phyloP scores from a whole-genome alignment of 495 filamentous ascomycete species.

The Lophiotrema nucula region DNA sequence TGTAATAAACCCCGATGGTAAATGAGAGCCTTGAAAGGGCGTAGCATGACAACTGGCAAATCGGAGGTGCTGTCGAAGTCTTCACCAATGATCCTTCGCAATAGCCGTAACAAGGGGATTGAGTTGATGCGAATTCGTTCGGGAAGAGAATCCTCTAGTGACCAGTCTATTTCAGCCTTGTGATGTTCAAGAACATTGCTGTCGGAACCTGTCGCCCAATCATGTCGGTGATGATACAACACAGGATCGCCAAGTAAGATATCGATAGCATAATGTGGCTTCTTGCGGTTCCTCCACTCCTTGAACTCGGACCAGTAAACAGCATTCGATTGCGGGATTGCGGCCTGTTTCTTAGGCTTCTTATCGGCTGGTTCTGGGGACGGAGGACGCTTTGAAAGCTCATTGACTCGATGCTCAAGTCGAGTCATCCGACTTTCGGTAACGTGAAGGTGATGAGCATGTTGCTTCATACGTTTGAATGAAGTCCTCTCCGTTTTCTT shows the following conservation, averaged over 20 bases:
- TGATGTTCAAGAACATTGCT: too few species aligned
- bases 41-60: background rate
- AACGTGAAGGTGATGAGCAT: too few species aligned
- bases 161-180: too few species aligned
- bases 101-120: too few species aligned
- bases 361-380: background rate
- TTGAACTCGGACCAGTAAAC: background rate
- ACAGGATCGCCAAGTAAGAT: background rate
- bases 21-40: background rate
- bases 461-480: too few species aligned
- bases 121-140: too few species aligned
- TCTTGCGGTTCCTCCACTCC: background rate
- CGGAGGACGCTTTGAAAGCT: background rate
- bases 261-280: background rate
- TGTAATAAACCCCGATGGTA: background rate
- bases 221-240: background rate
- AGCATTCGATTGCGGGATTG: background rate
- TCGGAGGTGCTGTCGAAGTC: background rate
- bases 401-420: background rate
- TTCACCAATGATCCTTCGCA: background rate
- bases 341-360: background rate
- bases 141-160: too few species aligned
- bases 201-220: background rate
- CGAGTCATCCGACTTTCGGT: background rate
- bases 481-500: too few species aligned